Evolutionary conservation across 2,329 filamentous ascomycete species (phyloP), one percentile per base, ranked within the genome.

Genomic region (Fusarium sp.): DNA sequence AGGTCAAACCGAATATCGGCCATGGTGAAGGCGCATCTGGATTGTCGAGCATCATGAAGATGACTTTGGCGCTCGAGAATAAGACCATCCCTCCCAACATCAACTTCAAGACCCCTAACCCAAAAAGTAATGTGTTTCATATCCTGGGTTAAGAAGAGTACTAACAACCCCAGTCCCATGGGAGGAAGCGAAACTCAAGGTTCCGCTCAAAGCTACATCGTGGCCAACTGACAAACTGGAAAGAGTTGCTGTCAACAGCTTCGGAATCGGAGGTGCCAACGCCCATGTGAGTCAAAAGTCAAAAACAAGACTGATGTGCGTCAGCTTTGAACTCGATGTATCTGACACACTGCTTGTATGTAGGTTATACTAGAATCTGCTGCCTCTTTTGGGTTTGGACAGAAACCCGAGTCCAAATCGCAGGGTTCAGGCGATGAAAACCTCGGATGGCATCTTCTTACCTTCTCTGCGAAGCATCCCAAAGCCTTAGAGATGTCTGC

Each of bases 31-130:
- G 49, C 21, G 49, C 49, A 52, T 52, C 49, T 52, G 49, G 49
- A 52, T 44, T 52, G 21, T 52, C 49, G 21, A 52, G 49, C 39
- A 52, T 52, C 49, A 52, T 52, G 8, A 52, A 52, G 39, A 52
- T 52, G 49, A 52, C 49, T n/a, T 52, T 52, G 39, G 49, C 49
- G n/a, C 49, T 52, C 28, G 49, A 52, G 49, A 52, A 52, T 36
- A 52, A 52, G 49, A 52, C 39, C 28, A 52, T 52, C 21, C 49
- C 49, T 36, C 49, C 49, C 39, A 52, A 52, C 49, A 52, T 52
- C 28, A 52, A 52, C 49, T 52, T 52, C 39, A 52, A 52, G 49
- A 44, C 49, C 21, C 49, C 28, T n/a, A 52, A 52, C 28, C 49
- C 49, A 44, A 52, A 52, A 36, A 52, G 49, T 52, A 52, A 52